Evolutionary conservation across 2,329 filamentous ascomycete species (phyloP).

Genomic region (Cercospora zeae-maydis): DNA sequence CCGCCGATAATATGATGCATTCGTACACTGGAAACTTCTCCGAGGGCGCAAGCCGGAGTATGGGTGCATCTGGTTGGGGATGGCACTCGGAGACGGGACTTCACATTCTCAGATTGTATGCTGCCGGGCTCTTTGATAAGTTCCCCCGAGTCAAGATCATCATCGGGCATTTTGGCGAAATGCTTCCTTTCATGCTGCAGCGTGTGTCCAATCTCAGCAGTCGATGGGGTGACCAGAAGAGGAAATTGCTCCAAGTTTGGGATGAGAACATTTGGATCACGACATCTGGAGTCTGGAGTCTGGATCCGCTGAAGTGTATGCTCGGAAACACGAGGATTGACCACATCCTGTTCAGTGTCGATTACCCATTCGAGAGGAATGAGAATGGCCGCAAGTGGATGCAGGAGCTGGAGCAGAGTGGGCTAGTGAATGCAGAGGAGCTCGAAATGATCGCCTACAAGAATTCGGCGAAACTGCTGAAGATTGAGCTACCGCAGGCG

Average conservation of each 20-base stretch:
- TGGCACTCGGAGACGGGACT: constrained; percentile 53
- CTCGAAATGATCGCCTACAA: constrained; percentile 49
- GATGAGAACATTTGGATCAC: constrained; percentile 58
- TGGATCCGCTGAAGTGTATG: constrained; percentile 49
- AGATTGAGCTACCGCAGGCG: constrained; percentile 31
- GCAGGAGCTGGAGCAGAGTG: constrained; percentile 49
- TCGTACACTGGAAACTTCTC: constrained; percentile 37
- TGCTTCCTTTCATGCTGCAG: constrained; percentile 56
- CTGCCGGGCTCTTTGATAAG: constrained; percentile 54
- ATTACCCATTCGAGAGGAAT: constrained; percentile 56
- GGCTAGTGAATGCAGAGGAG: constrained; percentile 49
- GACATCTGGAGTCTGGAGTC: constrained; percentile 54
- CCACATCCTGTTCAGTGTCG: constrained; percentile 55
- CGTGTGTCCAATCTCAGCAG: constrained; percentile 38
- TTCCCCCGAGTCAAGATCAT: constrained; percentile 55
- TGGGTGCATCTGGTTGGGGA: constrained; percentile 47
- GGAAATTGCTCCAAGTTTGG: constrained; percentile 42
- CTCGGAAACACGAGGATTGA: constrained; percentile 42
- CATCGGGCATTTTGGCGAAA: constrained; percentile 56
- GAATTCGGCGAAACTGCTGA: constrained; percentile 51
- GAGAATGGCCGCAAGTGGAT: constrained; percentile 52
- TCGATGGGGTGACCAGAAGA: constrained; percentile 36
- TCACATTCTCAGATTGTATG: constrained; percentile 50
- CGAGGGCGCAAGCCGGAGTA: constrained; percentile 29
- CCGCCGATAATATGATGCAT: constrained; percentile 39